Evolutionary conservation across 768 basidiomycete species (phyloP).

Genomic region (Lepiota brunneoincarnata): DNA sequence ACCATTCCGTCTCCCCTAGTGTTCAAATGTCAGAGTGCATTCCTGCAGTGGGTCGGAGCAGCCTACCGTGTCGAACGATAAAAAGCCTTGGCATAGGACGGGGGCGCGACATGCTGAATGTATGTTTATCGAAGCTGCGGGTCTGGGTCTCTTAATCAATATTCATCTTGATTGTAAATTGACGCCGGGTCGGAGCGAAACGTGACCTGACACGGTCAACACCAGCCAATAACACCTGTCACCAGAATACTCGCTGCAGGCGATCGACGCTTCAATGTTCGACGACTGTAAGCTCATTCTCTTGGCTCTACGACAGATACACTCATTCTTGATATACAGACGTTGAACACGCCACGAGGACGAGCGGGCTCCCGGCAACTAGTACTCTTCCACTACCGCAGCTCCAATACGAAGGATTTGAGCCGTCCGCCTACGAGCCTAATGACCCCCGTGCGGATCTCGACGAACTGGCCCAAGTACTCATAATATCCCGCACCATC

Average conservation of each 20-base stretch:
- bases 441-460: slow-evolving; percentile 46
- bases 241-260: neutral
- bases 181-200: slow-evolving; percentile 5
- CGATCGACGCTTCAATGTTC: slow-evolving; percentile 36
- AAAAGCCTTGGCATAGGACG: slow-evolving; percentile 73
- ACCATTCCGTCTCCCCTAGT: slow-evolving; percentile 93
- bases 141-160: no score
- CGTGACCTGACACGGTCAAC: neutral
- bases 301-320: slow-evolving; percentile 4
- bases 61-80: slow-evolving; percentile 73
- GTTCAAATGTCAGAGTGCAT: neutral
- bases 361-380: slow-evolving; percentile 34
- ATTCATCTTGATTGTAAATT: neutral
- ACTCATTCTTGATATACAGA: slow-evolving; percentile 42
- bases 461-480: slow-evolving; percentile 33
- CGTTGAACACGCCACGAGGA: slow-evolving; percentile 77
- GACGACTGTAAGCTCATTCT: slow-evolving; percentile 56
- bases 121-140: neutral
- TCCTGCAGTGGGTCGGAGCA: neutral
- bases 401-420: slow-evolving; percentile 87
- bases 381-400: slow-evolving; percentile 44
- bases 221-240: no score
- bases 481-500: slow-evolving; percentile 8
- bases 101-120: slow-evolving; percentile 25
- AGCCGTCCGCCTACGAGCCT: slow-evolving; percentile 59